Conservation (phyloP, 2,329 filamentous ascomycete species). For the Myriosclerotinia scirpicola region DNA sequence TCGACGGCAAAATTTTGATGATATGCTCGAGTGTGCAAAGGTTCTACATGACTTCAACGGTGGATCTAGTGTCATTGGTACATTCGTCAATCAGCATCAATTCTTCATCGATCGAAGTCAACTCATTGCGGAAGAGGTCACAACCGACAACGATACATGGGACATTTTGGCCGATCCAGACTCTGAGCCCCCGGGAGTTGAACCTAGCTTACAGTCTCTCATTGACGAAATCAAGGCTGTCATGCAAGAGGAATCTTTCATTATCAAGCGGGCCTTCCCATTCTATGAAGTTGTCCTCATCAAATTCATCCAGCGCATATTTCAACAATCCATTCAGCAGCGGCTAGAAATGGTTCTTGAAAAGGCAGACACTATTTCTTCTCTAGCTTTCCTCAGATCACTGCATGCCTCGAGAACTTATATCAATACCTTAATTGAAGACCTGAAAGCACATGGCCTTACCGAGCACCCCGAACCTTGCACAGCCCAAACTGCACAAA, state of each 20-base stretch:
- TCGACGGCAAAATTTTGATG: slow-evolving; percentile 89
- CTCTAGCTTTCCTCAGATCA: slow-evolving; percentile 85
- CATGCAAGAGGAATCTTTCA: slow-evolving; percentile 94
- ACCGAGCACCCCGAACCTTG: slow-evolving; percentile 94
- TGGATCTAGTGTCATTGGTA: slow-evolving; percentile 88
- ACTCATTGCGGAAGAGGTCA: slow-evolving; percentile 71
- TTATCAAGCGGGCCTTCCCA: slow-evolving; percentile 94
- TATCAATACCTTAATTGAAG: slow-evolving; percentile 83
- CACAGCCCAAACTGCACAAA: slow-evolving; percentile 80
- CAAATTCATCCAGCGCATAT: slow-evolving; percentile 92
- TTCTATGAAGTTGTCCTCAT: slow-evolving; percentile 92
- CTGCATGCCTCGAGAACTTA: slow-evolving; percentile 89
- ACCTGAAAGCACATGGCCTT: slow-evolving; percentile 88
- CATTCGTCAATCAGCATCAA: slow-evolving; percentile 98
- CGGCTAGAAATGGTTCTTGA: slow-evolving; percentile 92
- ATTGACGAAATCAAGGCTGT: slow-evolving; percentile 94
- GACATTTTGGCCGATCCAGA: slow-evolving; percentile 93
- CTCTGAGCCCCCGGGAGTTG: slow-evolving; percentile 84
- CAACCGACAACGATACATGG: slow-evolving; percentile 64
- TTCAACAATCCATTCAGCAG: slow-evolving; percentile 97
- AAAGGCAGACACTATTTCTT: slow-evolving; percentile 89
- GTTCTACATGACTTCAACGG: slow-evolving; percentile 96
- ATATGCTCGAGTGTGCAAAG: slow-evolving; percentile 95
- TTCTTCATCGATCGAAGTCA: slow-evolving; percentile 98
- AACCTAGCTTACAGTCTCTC: slow-evolving; percentile 86